A percentile compares a stretch with the other conserved stretches of the same genome.
Conservation (phyloP, 2,329 filamentous ascomycete species). For the Bretziella fagacearum region DNA sequence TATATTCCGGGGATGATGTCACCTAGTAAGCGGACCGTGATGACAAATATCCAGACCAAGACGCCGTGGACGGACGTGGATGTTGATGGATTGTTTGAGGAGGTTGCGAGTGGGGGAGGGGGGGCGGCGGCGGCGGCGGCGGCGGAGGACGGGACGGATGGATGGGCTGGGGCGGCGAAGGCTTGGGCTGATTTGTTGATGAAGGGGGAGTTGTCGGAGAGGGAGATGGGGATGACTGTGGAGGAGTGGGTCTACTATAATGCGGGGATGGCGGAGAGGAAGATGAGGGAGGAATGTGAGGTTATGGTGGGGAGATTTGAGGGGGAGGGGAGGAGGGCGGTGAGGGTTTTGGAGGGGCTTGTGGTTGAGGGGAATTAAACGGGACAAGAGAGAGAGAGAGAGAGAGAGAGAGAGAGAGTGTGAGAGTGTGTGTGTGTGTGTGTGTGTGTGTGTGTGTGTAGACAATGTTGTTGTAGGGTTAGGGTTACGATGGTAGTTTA, state of each 20-base stretch:
- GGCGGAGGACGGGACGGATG: too few species aligned
- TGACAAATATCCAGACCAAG: conserved; percentile 32
- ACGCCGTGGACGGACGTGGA: conserved; percentile 58
- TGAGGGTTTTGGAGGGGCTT: conserved; percentile 60
- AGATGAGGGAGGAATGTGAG: conserved; percentile 67
- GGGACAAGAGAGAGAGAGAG: neutral
- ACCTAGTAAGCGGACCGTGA: conserved; percentile 13
- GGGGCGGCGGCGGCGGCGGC: neutral
- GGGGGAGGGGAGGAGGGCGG: conserved; percentile 59
- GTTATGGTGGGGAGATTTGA: conserved; percentile 69
- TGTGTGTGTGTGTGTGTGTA: neutral
- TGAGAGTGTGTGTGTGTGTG: neutral
- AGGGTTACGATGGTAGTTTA: too few species aligned
- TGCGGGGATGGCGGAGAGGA: conserved; percentile 62
- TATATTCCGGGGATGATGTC: conserved; percentile 7
- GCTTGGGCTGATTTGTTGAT: conserved; percentile 32
- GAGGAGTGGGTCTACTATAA: conserved; percentile 84
- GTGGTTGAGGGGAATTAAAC: conserved; percentile 27
- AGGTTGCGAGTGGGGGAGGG: conserved; percentile 17
- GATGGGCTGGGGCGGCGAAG: conserved; percentile 14
- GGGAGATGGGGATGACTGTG: conserved; percentile 79
- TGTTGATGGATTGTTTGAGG: conserved; percentile 52
- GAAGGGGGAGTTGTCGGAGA: conserved; percentile 47
- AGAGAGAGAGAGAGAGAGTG: neutral
- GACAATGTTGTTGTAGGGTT: too few species aligned